Conservation (phyloP, 139 green algal genomes). For the Chlorella sp. region DNA sequence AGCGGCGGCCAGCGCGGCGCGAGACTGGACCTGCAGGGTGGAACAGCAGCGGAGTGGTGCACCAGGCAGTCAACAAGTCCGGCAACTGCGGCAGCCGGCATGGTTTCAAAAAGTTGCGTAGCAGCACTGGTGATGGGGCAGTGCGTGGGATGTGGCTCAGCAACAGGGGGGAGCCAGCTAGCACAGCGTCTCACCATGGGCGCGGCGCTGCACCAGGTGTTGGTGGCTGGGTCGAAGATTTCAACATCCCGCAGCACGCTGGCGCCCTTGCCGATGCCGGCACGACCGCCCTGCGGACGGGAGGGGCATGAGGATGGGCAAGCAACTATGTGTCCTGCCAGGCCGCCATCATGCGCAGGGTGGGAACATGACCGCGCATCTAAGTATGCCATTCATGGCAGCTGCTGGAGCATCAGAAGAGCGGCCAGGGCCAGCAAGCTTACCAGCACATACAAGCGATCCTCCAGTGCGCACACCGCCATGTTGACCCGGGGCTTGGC, state of each 20-base stretch:
- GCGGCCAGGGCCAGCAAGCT: neutral
- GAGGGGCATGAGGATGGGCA: neutral
- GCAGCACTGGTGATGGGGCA: too few relatives aligned
- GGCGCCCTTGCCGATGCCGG: slow-evolving; percentile 30
- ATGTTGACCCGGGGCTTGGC: slow-evolving; percentile 37
- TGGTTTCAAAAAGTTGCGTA: too few relatives aligned
- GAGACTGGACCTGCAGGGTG: slow-evolving; percentile 1
- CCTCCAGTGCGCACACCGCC: slow-evolving; percentile 28
- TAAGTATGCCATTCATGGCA: too few relatives aligned
- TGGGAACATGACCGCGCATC: too few relatives aligned
- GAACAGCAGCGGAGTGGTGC: too few relatives aligned
- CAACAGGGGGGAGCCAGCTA: too few relatives aligned
- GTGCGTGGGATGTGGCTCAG: too few relatives aligned
- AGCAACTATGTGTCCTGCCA: neutral
- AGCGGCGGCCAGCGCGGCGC: slow-evolving; percentile 52
- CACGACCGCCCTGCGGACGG: slow-evolving; percentile 34
- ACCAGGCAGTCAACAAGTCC: too few relatives aligned
- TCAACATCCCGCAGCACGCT: slow-evolving; percentile 45
- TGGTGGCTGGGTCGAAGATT: slow-evolving; percentile 7
- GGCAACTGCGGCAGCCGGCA: too few relatives aligned
- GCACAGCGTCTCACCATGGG: slow-evolving; percentile 53
- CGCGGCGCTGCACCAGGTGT: slow-evolving; percentile 38
- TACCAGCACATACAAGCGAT: slow-evolving; percentile 19
- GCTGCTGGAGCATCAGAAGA: too few relatives aligned
- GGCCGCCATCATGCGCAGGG: neutral